Conservation (phyloP, 805 yeast genomes). For the Saccharomycopsis sp. region DNA sequence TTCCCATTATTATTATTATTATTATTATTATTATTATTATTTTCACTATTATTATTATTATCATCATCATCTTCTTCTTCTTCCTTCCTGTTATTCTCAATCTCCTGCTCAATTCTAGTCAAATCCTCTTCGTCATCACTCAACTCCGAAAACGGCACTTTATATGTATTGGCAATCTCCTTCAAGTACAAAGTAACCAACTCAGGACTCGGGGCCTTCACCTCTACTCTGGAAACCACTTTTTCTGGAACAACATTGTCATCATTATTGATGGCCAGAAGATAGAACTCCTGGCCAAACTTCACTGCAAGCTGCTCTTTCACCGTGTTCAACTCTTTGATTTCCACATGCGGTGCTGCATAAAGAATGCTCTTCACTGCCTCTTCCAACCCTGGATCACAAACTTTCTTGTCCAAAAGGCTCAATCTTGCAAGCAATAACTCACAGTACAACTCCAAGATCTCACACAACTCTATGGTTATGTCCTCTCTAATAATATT, state of each 20-base stretch:
- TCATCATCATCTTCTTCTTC: conserved; percentile 29
- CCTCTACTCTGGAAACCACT: conserved; percentile 50
- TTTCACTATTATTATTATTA: not conserved
- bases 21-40: not conserved
- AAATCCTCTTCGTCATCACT: conserved; percentile 26
- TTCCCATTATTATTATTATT: not conserved
- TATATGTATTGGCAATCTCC: conserved; percentile 76
- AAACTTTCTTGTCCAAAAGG: conserved; percentile 32
- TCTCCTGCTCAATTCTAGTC: conserved; percentile 24
- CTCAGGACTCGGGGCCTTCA: conserved; percentile 56
- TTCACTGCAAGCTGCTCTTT: conserved; percentile 53
- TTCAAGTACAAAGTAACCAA: conserved; percentile 61
- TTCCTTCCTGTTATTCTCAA: conserved; percentile 22
- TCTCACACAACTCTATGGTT: conserved; percentile 68
- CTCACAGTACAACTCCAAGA: conserved; percentile 75
- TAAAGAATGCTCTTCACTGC: conserved; percentile 64
- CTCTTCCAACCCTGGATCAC: conserved; percentile 60
- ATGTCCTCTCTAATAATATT: conserved; percentile 77
- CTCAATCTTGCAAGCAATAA: conserved; percentile 65
- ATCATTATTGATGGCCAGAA: conserved; percentile 43
- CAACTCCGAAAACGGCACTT: conserved; percentile 61
- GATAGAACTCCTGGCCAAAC: conserved; percentile 61
- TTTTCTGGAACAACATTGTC: conserved; percentile 55
- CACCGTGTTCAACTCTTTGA: conserved; percentile 57
- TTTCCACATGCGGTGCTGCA: conserved; percentile 63